Conservation (phyloP, 306 rosid genomes). For the Casuarina equisetifolia region DNA sequence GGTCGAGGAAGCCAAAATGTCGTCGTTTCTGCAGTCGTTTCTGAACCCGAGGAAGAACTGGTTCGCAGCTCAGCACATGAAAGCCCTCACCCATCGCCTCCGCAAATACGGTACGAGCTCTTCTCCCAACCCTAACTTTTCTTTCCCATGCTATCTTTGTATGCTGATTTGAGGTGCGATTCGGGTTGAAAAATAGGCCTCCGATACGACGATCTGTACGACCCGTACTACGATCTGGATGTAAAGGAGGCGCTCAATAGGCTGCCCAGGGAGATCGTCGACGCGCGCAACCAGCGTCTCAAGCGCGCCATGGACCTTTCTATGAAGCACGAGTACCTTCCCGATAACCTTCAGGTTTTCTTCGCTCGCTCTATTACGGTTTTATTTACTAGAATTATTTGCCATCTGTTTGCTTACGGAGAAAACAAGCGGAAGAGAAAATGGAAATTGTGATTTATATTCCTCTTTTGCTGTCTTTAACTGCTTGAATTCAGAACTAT, state of each 20-base stretch:
- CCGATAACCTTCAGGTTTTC: conserved; percentile 77
- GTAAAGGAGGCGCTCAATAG: conserved; percentile 88
- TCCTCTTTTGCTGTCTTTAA: neutral
- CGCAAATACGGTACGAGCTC: conserved; percentile 57
- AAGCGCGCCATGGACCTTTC: conserved; percentile 98
- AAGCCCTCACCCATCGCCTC: conserved; percentile 70
- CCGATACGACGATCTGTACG: conserved; percentile 88
- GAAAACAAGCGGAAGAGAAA: no score
- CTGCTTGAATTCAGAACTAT: neutral
- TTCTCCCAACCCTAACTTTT: conserved; percentile 30
- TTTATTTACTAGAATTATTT: neutral
- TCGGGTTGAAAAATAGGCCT: conserved; percentile 51
- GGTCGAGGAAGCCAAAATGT: conserved; percentile 39
- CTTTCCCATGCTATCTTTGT: neutral
- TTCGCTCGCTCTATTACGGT: neutral
- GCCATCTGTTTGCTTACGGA: no score
- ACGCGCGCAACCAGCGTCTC: conserved; percentile 90
- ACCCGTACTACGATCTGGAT: conserved; percentile 81
- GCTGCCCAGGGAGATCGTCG: conserved; percentile 83
- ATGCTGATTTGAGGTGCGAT: neutral
- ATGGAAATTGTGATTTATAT: no score
- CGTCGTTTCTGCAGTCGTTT: conserved; percentile 59
- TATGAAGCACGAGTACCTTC: conserved; percentile 92
- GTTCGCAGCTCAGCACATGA: conserved; percentile 88
- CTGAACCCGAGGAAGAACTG: conserved; percentile 80